phyloP scores from a whole-genome alignment of 108 stramenopile genomes.

The Pseudonitzschia multiseries region DNA sequence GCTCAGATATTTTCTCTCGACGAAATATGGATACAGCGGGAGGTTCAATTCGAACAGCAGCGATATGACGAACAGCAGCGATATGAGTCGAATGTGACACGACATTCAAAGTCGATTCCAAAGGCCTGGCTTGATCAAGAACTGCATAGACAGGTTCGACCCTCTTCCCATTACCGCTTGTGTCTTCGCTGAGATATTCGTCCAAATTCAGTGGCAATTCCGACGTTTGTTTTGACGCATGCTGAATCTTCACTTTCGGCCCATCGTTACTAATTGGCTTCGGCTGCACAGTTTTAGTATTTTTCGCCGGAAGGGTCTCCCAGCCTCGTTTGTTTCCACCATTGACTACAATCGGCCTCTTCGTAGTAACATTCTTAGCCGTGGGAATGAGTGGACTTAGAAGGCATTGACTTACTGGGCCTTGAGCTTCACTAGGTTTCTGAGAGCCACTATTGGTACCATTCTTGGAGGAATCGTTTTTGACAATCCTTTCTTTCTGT shows the following conservation, averaged over 20 bases:
- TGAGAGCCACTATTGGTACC: background rate
- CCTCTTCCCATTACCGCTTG: background rate
- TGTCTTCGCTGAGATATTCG: background rate
- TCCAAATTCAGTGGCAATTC: background rate
- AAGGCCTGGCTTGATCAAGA: slow-evolving; percentile 1
- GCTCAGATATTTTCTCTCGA: slow-evolving; percentile 66
- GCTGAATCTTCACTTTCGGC: slow-evolving; percentile 13
- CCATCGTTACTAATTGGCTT: background rate
- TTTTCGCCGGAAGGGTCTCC: slow-evolving; percentile 6
- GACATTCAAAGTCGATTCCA: background rate
- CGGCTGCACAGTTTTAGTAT: background rate
- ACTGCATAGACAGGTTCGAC: slow-evolving; percentile 1
- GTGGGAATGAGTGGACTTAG: too few species aligned
- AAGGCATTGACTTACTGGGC: background rate
- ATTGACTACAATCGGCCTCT: background rate
- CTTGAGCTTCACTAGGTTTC: slow-evolving; percentile 11
- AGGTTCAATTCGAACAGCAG: slow-evolving; percentile 28
- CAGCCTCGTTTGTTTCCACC: slow-evolving; percentile 19
- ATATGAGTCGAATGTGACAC: background rate
- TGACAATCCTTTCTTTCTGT: background rate
- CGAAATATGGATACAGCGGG: slow-evolving; percentile 66
- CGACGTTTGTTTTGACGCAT: background rate
- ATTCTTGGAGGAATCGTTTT: background rate
- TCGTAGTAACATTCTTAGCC: background rate
- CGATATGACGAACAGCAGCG: slow-evolving; percentile 2